phyloP scores from a whole-genome alignment of 176 grass and related monocot genomes.

The Phoenix roebelenii region DNA sequence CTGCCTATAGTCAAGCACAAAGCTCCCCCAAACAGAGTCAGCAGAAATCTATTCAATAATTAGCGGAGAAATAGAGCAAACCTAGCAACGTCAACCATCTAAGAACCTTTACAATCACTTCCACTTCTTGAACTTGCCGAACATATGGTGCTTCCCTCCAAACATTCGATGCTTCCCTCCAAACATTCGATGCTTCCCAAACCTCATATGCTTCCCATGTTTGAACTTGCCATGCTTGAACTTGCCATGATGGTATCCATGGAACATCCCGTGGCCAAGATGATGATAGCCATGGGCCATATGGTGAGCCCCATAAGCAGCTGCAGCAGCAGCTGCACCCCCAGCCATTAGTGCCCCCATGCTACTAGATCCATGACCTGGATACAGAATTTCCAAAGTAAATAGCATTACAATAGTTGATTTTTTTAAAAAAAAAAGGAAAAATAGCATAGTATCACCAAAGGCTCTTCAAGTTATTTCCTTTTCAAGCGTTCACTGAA shows the following conservation, averaged over 20 bases:
- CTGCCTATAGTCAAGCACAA: too few relatives aligned
- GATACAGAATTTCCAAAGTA: neutral
- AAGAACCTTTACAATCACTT: conserved; percentile 11
- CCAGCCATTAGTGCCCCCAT: conserved; percentile 8
- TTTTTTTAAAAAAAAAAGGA: neutral
- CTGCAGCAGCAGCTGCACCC: conserved; percentile 23
- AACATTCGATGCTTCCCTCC: conserved; percentile 12
- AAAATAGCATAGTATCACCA: neutral
- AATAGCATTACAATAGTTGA: neutral
- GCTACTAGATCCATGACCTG: conserved; percentile 17
- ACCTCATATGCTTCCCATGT: conserved; percentile 11
- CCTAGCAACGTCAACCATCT: too few relatives aligned
- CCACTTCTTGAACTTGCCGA: conserved; percentile 22
- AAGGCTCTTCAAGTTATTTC: neutral
- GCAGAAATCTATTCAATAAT: too few relatives aligned
- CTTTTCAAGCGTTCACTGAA: neutral
- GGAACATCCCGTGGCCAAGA: conserved; percentile 13
- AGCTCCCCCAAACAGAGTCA: too few relatives aligned
- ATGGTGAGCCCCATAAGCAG: conserved; percentile 30
- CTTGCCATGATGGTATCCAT: conserved; percentile 12
- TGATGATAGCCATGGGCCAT: conserved; percentile 20
- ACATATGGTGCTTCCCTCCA: conserved; percentile 11
- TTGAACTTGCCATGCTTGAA: conserved; percentile 14
- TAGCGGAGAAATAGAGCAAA: too few relatives aligned
- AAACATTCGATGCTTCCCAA: conserved; percentile 8